A percentile compares a stretch with the other conserved stretches of the same genome.
These are phyloP conservation scores for Hymenoscyphus salicellus DNA, from an alignment of 2,329 filamentous ascomycete genomes.

Conservation along the genomic window DNA sequence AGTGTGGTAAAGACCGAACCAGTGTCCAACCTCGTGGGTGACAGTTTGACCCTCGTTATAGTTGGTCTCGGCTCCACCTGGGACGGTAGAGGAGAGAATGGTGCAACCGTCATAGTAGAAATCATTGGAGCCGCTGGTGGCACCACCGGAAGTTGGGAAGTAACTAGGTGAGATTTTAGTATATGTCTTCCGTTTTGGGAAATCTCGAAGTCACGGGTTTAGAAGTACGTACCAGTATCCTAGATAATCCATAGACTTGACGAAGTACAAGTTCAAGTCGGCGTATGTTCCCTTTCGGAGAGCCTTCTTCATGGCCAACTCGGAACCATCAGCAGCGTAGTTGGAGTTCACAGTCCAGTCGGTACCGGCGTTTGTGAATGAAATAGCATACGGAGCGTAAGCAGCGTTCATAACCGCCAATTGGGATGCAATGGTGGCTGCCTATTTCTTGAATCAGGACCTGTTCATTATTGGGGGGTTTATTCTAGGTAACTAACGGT, in stretches of 20 bases:
- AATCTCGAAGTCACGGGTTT: background rate
- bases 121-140: conserved; percentile 16
- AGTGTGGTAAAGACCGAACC: conserved; percentile 48
- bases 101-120: conserved; percentile 42
- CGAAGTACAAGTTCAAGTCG: conserved; percentile 36
- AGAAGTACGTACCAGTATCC: background rate
- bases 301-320: conserved; percentile 44
- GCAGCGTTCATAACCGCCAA: conserved; percentile 23
- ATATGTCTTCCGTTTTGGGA: background rate
- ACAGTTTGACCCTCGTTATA: conserved; percentile 41
- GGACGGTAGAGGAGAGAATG: conserved; percentile 39
- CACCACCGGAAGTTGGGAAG: background rate
- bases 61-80: conserved; percentile 37
- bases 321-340: conserved; percentile 35
- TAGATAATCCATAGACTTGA: conserved; percentile 11
- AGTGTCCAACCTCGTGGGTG: conserved; percentile 48
- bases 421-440: conserved; percentile 16
- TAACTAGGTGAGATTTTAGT: background rate
- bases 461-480: background rate
- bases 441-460: background rate
- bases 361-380: conserved; percentile 32
- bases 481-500: conserved; percentile 5
- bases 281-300: conserved; percentile 42
- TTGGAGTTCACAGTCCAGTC: conserved; percentile 35
- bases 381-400: conserved; percentile 30